Evolutionary conservation across 2,329 filamentous ascomycete species (phyloP), one percentile per base, ranked within the genome.

Genomic region (Aureobasidium zeae): DNA sequence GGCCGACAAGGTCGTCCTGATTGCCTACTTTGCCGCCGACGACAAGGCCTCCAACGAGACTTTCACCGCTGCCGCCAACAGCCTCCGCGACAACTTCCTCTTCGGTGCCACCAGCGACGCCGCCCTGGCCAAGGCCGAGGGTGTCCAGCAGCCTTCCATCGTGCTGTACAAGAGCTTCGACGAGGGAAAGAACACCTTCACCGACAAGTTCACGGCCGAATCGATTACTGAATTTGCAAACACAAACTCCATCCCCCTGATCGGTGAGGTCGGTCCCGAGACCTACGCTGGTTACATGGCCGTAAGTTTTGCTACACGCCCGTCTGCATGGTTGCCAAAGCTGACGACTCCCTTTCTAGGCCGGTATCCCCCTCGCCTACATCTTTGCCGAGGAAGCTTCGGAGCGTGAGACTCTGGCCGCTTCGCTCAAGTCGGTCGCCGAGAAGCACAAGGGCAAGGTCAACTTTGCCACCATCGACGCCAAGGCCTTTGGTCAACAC

Each of bases 121-220:
- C 50, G 77, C 74, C 45, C 71, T 96, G 53, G 87, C 91, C 57
- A 81, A 94, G 75, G 81, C 84, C 36, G 91, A 94, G 72, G 88
- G 84, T 55, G 86, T 94, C 63, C 83, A 81, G 64, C 78, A 83
- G 59, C 91, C 91, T 51, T 80, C 83, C 46, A 71, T 98, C 52
- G 85, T 95, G 52, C 78, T 98, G 48, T 96, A 96, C 82, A 96
- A 98, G 78, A 75, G 81, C 48, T 98, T 96, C 59, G 91, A 98
- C 61, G 89, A 96, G 72, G 87, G 88, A 71, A 95, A 94, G 78
- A 78, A 79, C 57, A 72, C 81, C 56, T 94, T 84, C 71, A 71
- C 76, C 15, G 83, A 86, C 55, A 81, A 85, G 65, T 88, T 96
- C 59, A 83, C 86, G 30, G 75, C 74, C 49, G 85, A 88, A 49